phyloP scores from a whole-genome alignment of 768 basidiomycete species.

The Candolleomyces eurysporus region DNA sequence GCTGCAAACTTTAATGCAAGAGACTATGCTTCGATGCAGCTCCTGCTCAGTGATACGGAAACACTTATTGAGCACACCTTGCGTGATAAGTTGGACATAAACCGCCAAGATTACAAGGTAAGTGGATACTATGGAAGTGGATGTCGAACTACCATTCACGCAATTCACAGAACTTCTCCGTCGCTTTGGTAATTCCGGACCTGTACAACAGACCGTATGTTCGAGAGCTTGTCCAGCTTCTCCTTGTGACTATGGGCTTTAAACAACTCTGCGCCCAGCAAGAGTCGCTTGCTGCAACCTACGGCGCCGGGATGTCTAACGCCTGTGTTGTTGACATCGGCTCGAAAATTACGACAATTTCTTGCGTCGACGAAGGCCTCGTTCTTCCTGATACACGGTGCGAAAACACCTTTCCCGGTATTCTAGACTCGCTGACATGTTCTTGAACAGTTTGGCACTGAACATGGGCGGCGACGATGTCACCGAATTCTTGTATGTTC shows the following conservation, averaged over 20 bases:
- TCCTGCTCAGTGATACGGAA: constrained; percentile 77
- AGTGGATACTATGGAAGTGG: constrained; percentile 9
- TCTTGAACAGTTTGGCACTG: constrained; percentile 59
- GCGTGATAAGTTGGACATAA: constrained; percentile 57
- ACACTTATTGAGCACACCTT: constrained; percentile 62
- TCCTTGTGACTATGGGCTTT: constrained; percentile 83
- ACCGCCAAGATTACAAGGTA: constrained; percentile 58
- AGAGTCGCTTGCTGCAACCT: constrained; percentile 89
- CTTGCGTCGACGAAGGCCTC: constrained; percentile 93
- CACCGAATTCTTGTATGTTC: constrained; percentile 80
- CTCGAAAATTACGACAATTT: constrained; percentile 76
- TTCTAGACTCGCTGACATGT: constrained; percentile 6
- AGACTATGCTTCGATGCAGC: constrained; percentile 71
- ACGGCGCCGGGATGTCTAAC: constrained; percentile 91
- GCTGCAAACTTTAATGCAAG: constrained; percentile 80
- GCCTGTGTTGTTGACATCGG: constrained; percentile 98
- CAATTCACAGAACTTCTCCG: constrained; percentile 70
- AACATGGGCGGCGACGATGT: constrained; percentile 95
- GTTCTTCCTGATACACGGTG: constrained; percentile 87
- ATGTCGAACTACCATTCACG: background rate
- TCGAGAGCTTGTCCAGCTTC: constrained; percentile 67
- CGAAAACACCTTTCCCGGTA: constrained; percentile 8
- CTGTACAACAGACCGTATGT: constrained; percentile 85
- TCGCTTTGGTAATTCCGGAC: constrained; percentile 89
- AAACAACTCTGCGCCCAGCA: constrained; percentile 92